Conservation (phyloP, 2,329 filamentous ascomycete genomes). For the Gnomoniopsis smithogilvyi region DNA sequence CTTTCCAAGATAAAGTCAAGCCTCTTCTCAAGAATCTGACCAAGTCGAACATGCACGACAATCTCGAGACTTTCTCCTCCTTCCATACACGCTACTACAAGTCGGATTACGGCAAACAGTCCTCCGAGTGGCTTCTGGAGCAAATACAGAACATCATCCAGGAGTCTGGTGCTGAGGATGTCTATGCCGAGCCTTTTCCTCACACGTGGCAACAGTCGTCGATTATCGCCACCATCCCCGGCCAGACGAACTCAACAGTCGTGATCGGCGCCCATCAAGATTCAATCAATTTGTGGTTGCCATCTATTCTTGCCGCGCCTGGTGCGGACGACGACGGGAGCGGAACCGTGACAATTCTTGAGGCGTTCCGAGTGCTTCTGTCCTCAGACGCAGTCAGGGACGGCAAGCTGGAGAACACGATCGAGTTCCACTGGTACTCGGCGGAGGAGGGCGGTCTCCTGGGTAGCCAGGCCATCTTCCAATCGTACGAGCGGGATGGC, state of each 20-base stretch:
- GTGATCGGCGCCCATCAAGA: conserved; percentile 79
- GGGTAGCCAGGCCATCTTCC: conserved; percentile 58
- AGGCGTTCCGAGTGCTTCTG: conserved; percentile 70
- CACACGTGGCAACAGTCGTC: conserved; percentile 68
- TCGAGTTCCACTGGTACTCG: conserved; percentile 63
- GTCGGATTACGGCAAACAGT: conserved; percentile 63
- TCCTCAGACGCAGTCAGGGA: conserved; percentile 58
- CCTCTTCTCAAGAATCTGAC: conserved; percentile 57
- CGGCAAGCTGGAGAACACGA: conserved; percentile 65
- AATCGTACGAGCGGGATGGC: conserved; percentile 30
- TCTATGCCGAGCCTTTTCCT: conserved; percentile 57
- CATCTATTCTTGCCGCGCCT: conserved; percentile 66
- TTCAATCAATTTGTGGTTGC: conserved; percentile 73
- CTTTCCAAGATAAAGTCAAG: conserved; percentile 54
- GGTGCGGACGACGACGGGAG: conserved; percentile 76
- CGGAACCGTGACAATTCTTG: conserved; percentile 75
- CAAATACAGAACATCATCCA: conserved; percentile 62
- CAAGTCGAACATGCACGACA: conserved; percentile 61
- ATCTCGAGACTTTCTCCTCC: conserved; percentile 62
- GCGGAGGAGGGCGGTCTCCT: conserved; percentile 72
- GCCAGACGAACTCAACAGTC: conserved; percentile 63
- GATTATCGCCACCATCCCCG: conserved; percentile 78
- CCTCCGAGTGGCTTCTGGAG: conserved; percentile 69
- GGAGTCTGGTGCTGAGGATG: conserved; percentile 55
- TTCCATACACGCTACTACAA: conserved; percentile 69